A percentile compares a stretch with the other conserved stretches of the same genome.
These are phyloP conservation scores for Podospora bellae-mahoneyi DNA, from an alignment of 495 filamentous ascomycete species.

Conservation along the genomic window DNA sequence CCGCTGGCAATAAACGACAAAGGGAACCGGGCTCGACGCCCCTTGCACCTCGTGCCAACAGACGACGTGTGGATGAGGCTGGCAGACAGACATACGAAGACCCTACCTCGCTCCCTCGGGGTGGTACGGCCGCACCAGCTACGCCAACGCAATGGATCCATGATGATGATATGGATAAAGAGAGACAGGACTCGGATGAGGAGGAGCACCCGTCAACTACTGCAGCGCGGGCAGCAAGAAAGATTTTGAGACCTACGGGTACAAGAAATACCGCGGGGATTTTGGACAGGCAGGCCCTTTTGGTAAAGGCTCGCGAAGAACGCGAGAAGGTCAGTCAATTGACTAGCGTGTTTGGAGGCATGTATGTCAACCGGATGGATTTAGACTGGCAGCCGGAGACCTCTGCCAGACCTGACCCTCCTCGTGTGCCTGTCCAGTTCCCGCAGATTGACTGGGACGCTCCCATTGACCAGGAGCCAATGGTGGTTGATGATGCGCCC, in stretches of 20 bases:
- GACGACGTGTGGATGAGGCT: too few species aligned
- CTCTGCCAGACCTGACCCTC: not conserved
- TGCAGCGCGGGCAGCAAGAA: not conserved
- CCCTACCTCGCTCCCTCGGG: not conserved
- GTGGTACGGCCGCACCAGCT: too few species aligned
- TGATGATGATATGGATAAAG: not conserved
- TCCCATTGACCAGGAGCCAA: not conserved
- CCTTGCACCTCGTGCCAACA: too few species aligned
- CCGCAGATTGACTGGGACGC: not conserved
- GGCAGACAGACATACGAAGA: not conserved
- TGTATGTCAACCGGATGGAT: not conserved
- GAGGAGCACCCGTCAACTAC: not conserved
- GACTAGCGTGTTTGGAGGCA: not conserved
- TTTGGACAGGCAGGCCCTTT: not conserved
- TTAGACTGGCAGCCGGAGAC: not conserved
- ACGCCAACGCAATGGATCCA: not conserved
- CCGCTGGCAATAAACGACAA: too few species aligned
- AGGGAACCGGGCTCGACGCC: too few species aligned
- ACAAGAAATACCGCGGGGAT: not conserved
- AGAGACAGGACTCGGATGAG: not conserved
- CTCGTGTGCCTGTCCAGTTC: not conserved
- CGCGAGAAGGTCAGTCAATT: not conserved
- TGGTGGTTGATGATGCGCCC: not conserved
- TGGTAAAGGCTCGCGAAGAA: not conserved
- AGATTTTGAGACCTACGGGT: not conserved